Evolutionary conservation across 2,329 filamentous ascomycete species (phyloP), one percentile per base, ranked within the genome.

Genomic region (Passalora sequoiae): DNA sequence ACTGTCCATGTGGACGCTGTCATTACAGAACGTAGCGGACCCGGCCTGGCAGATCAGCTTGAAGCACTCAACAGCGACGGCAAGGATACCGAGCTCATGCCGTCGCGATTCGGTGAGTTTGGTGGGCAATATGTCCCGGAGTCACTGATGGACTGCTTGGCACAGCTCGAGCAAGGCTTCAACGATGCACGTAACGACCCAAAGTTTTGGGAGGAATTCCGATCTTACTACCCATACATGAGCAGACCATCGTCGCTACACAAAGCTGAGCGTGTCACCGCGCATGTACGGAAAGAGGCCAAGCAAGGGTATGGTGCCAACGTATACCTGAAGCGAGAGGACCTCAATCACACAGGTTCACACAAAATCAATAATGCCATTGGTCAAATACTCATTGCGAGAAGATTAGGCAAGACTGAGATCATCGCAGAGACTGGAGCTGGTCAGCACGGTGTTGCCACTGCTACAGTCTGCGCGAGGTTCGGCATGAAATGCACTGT

Each of bases 321-420:
- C 62, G 94, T 98, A 71, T 98, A 91, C 84, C 72, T 98, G 56
- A 98, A 98, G 78, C 81, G 92, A 58, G 92, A 98, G 70, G 92
- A 98, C 65, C 74, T 97, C 44, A 97, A 97, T 69, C 92, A 98
- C 66, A 97, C 92, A 6, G 92, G 92, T 55, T 94, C 86, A 51
- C 92, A 98, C 76, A 98, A 98, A 78, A 97, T 98, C 75, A 98
- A 98, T 75, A 98, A 98, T 60, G 92, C 92, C 0, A 74, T 98
- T 6, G 92, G 92, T 2, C 92, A 98, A 67, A 81, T 96, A 37
- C 77, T 98, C 10, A 72, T 98, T 28, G 92, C 92, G 1, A 78
- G 78, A 57, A 77, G 88, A 50, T 70, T 98, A 37, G 92, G 92
- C 38, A 98, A 98, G 78, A 96, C 83, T 4, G 85, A 89, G 65